Percentiles rank a stretch among this genome's conserved stretches.
phyloP scores from a whole-genome alignment of 768 basidiomycete genomes.

The Neoboletus subvelutipes region DNA sequence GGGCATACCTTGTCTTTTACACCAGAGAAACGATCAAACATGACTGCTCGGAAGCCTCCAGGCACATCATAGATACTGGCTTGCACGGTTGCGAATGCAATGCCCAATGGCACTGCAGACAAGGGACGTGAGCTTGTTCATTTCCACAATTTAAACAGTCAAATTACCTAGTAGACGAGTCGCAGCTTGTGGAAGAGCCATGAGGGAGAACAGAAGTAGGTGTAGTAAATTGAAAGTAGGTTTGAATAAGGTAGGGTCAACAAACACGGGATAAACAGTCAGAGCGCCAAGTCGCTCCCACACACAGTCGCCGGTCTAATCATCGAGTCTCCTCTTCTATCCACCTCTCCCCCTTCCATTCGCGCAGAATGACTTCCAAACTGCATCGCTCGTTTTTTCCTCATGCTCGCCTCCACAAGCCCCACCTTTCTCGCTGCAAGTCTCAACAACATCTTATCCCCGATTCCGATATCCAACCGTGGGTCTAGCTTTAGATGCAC shows the following conservation, averaged over 20 bases:
- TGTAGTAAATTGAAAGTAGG: not conserved
- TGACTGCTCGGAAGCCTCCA: slow-evolving; percentile 90
- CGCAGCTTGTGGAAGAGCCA: slow-evolving; percentile 52
- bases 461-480: slow-evolving; percentile 67
- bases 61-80: slow-evolving; percentile 75
- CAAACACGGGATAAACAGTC: slow-evolving; percentile 31
- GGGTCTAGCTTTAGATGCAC: slow-evolving; percentile 84
- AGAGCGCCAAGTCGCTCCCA: not conserved
- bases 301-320: slow-evolving; percentile 10
- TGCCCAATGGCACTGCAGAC: slow-evolving; percentile 36
- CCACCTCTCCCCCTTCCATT: slow-evolving; percentile 63
- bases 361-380: slow-evolving; percentile 89
- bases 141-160: not conserved
- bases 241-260: not conserved
- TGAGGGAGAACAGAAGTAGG: slow-evolving; percentile 27
- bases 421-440: slow-evolving; percentile 72
- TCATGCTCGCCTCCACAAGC: slow-evolving; percentile 63
- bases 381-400: slow-evolving; percentile 96
- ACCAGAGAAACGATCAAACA: slow-evolving; percentile 97
- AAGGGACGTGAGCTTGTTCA: slow-evolving; percentile 9
- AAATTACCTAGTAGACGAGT: slow-evolving; percentile 49
- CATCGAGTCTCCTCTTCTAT: slow-evolving; percentile 49
- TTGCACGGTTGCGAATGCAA: slow-evolving; percentile 43
- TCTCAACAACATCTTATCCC: slow-evolving; percentile 87
- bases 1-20: slow-evolving; percentile 71